Evolutionary conservation across 768 basidiomycete species (phyloP).

Genomic region (Peribolospora kevripleyi): DNA sequence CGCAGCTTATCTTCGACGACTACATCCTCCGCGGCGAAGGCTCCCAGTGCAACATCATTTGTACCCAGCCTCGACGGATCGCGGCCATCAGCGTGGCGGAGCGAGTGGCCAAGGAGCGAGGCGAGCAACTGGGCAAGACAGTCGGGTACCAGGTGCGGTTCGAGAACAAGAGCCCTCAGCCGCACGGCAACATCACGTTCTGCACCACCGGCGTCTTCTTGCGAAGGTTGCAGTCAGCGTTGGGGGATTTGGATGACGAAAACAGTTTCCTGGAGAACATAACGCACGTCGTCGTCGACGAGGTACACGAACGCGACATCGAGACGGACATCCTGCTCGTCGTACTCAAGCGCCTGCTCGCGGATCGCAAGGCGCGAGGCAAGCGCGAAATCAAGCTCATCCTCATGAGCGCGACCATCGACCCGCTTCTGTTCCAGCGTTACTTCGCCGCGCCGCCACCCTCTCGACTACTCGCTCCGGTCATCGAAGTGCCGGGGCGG

Average conservation of each 20-base stretch:
- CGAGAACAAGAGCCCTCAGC: constrained; percentile 50
- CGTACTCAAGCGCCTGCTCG: constrained; percentile 59
- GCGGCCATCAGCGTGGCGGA: constrained; percentile 79
- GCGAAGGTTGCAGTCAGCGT: constrained; percentile 52
- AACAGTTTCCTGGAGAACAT: constrained; percentile 40
- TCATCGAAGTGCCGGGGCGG: constrained; percentile 69
- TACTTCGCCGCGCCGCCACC: constrained; percentile 50
- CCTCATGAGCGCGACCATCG: constrained; percentile 90
- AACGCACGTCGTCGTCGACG: constrained; percentile 79
- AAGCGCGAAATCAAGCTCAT: constrained; percentile 52
- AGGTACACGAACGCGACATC: constrained; percentile 85
- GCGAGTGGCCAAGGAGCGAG: constrained; percentile 72
- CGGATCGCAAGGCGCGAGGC: constrained; percentile 41
- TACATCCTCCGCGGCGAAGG: constrained; percentile 56
- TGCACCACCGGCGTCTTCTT: constrained; percentile 83
- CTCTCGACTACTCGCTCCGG: constrained; percentile 24
- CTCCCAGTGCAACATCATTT: constrained; percentile 63
- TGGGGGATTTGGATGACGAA: constrained; percentile 22
- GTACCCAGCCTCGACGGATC: constrained; percentile 75
- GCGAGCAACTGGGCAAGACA: constrained; percentile 39
- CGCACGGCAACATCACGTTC: constrained; percentile 66
- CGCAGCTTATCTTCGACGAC: constrained; percentile 70
- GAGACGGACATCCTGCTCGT: constrained; percentile 77
- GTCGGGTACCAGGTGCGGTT: constrained; percentile 87
- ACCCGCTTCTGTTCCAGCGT: constrained; percentile 60